Percentiles rank a stretch among this genome's conserved stretches.
Evolutionary conservation across 257 asterid species (phyloP).

Genomic region (Forsythia viridissima): DNA sequence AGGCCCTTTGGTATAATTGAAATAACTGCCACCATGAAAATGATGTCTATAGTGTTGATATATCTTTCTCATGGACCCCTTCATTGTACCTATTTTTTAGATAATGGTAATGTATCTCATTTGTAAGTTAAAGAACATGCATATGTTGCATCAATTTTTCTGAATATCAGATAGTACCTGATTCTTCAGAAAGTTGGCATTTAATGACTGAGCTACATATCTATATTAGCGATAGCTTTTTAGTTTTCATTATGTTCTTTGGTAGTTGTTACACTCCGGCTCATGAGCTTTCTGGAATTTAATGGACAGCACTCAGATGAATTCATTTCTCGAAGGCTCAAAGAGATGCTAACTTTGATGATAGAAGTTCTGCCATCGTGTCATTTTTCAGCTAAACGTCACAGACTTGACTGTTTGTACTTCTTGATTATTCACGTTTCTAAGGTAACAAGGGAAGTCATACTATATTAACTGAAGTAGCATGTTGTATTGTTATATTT

Average conservation of each 20-base stretch:
- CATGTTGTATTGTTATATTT: background rate
- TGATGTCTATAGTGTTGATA: too few relatives aligned
- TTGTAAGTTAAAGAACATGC: too few relatives aligned
- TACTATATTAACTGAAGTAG: background rate
- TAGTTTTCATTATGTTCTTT: background rate
- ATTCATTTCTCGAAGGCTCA: slow-evolving; percentile 61
- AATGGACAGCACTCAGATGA: slow-evolving; percentile 59
- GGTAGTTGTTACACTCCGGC: slow-evolving; percentile 7
- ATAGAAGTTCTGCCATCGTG: slow-evolving; percentile 76
- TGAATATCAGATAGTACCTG: too few relatives aligned
- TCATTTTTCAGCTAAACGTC: slow-evolving; percentile 91
- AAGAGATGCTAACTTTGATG: slow-evolving; percentile 68
- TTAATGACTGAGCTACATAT: too few relatives aligned
- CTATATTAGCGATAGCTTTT: too few relatives aligned
- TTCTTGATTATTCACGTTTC: slow-evolving; percentile 69
- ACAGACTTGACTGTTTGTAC: slow-evolving; percentile 85
- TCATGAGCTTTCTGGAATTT: slow-evolving; percentile 19
- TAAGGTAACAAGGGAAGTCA: slow-evolving; percentile 48
- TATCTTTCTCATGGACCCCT: too few relatives aligned
- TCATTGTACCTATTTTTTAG: too few relatives aligned
- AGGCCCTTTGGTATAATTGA: too few relatives aligned
- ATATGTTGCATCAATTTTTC: too few relatives aligned
- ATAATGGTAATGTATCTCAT: too few relatives aligned
- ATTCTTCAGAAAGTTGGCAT: too few relatives aligned
- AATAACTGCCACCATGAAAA: too few relatives aligned